phyloP scores from a whole-genome alignment of 192 early-diverging fungal species.

The Spizellomyces sp. region DNA sequence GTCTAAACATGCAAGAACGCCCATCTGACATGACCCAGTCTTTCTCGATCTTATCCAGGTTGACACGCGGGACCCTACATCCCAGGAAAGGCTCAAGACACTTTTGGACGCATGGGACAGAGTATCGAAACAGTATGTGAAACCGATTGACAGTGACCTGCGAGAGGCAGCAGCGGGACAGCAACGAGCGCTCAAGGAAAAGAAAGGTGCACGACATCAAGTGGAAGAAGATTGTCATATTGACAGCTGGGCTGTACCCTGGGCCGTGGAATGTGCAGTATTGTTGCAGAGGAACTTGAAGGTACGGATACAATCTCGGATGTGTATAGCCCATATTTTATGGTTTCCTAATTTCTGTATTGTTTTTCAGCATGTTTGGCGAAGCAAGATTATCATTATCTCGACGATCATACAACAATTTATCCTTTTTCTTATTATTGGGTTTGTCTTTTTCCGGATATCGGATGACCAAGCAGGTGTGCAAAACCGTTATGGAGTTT shows the following conservation, averaged over 20 bases:
- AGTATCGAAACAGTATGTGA: conserved; percentile 1
- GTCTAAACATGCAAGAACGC: conserved; percentile 14
- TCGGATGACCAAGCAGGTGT: conserved; percentile 51
- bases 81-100: conserved; percentile 44
- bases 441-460: conserved; percentile 60
- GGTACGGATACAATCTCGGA: not conserved
- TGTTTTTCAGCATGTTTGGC: conserved; percentile 12
- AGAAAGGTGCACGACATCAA: not conserved
- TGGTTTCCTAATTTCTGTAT: not conserved
- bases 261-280: conserved; percentile 7
- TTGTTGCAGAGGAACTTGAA: conserved; percentile 23
- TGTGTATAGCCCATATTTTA: not conserved
- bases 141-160: conserved; percentile 12
- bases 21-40: conserved; percentile 39
- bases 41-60: conserved; percentile 53
- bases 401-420: conserved; percentile 22
- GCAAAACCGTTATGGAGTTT: conserved; percentile 61
- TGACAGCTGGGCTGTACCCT: not conserved
- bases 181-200: conserved; percentile 9
- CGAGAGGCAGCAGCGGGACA: not conserved
- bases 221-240: not conserved
- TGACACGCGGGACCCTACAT: conserved; percentile 33
- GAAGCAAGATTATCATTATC: conserved; percentile 16
- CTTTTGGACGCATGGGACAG: conserved; percentile 12
- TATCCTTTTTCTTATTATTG: conserved; percentile 54